These are phyloP conservation scores for Poronia punctata DNA, from an alignment of 495 filamentous ascomycete species.

Conservation along the genomic window DNA sequence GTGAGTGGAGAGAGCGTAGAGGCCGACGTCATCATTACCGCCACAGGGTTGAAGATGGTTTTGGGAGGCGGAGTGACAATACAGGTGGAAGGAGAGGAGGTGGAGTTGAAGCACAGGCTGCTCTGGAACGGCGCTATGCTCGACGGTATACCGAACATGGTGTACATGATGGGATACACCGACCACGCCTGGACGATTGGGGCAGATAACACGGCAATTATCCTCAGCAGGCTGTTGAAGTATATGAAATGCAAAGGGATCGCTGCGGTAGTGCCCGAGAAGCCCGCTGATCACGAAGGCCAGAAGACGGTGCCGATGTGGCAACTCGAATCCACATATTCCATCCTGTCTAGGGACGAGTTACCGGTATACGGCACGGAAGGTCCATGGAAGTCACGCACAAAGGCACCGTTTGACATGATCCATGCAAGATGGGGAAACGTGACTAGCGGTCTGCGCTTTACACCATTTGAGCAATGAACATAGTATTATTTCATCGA, in stretches of 20 bases:
- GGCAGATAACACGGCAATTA: constrained; percentile 32
- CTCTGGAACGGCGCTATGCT: constrained; percentile 56
- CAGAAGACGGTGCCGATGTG: constrained; percentile 3
- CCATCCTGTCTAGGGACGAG: not conserved
- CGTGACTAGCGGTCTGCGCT: constrained; percentile 4
- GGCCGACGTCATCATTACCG: constrained; percentile 58
- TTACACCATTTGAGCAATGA: too few species aligned
- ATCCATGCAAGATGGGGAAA: constrained; percentile 10
- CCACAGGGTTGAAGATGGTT: constrained; percentile 53
- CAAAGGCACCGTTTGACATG: constrained; percentile 1
- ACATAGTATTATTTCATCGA: too few species aligned
- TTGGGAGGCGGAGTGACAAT: constrained; percentile 42
- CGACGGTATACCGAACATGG: constrained; percentile 49
- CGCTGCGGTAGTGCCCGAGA: not conserved
- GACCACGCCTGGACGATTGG: constrained; percentile 55
- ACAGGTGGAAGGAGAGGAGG: constrained; percentile 38
- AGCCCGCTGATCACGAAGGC: not conserved
- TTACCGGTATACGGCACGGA: constrained; percentile 9
- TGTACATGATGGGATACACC: constrained; percentile 50
- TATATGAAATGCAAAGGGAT: constrained; percentile 4
- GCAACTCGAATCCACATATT: constrained; percentile 7
- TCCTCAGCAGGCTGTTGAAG: not conserved
- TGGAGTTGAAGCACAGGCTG: constrained; percentile 36
- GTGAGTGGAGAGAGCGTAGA: constrained; percentile 40
- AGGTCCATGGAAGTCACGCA: constrained; percentile 12